Conservation (phyloP, 345 rosid species). For the Bruguiera gymnorhiza region DNA sequence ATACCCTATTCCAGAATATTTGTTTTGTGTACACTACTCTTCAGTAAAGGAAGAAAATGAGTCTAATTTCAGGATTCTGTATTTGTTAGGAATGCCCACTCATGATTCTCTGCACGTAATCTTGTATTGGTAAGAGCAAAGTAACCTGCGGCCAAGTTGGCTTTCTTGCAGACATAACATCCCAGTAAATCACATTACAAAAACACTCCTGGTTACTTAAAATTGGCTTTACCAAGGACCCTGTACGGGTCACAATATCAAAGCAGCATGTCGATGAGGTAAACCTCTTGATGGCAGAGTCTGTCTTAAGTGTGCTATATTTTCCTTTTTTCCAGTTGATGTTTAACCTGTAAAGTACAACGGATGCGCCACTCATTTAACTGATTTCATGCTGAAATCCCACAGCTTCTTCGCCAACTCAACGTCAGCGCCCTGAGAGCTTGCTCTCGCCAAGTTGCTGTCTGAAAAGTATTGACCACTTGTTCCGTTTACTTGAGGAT, state of each 20-base stretch:
- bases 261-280: too few relatives aligned
- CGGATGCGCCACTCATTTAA: conserved; percentile 19
- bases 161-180: too few relatives aligned
- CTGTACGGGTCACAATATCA: too few relatives aligned
- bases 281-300: too few relatives aligned
- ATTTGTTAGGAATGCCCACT: background rate
- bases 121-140: too few relatives aligned
- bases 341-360: background rate
- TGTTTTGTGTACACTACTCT: conserved; percentile 32
- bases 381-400: conserved; percentile 55
- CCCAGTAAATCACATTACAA: too few relatives aligned
- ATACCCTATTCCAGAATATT: conserved; percentile 22
- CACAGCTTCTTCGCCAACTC: conserved; percentile 52
- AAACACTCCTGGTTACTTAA: too few relatives aligned
- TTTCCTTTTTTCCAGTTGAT: background rate
- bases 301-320: background rate
- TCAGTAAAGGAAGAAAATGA: conserved; percentile 10
- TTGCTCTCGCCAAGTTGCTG: conserved; percentile 38
- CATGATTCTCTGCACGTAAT: too few relatives aligned
- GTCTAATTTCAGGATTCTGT: conserved; percentile 12
- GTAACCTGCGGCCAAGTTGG: too few relatives aligned
- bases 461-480: conserved; percentile 51
- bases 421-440: conserved; percentile 23
- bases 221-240: too few relatives aligned
- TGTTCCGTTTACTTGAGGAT: conserved; percentile 48